These are phyloP conservation scores for Cystofilobasidium ferigula DNA, from an alignment of 768 basidiomycete species.

Conservation along the genomic window DNA sequence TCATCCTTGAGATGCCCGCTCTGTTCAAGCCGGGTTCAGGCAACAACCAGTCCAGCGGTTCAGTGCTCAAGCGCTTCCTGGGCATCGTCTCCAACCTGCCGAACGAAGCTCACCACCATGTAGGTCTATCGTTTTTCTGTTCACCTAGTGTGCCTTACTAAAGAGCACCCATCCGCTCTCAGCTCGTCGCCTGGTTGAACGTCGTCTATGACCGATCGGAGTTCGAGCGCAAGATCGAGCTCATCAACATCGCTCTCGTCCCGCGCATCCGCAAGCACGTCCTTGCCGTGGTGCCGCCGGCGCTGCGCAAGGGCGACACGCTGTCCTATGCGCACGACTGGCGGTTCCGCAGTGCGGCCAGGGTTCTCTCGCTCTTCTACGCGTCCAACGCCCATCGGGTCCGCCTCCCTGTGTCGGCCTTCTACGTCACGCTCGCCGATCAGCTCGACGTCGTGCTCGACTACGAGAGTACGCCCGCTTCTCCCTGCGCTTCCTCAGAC, in stretches of 20 bases:
- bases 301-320: not conserved
- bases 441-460: constrained; percentile 17
- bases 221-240: constrained; percentile 18
- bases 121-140: not conserved
- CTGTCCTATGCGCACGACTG: constrained; percentile 21
- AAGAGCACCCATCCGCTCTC: not conserved
- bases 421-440: constrained; percentile 22
- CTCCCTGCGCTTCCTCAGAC: not conserved
- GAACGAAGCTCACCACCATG: constrained; percentile 23
- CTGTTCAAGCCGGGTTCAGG: constrained; percentile 13
- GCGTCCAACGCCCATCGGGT: constrained; percentile 14
- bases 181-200: constrained; percentile 22
- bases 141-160: not conserved
- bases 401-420: constrained; percentile 4
- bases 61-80: constrained; percentile 22
- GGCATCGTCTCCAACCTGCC: constrained; percentile 23
- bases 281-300: not conserved
- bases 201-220: constrained; percentile 4
- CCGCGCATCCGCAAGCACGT: constrained; percentile 25
- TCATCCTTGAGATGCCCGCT: constrained; percentile 12
- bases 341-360: constrained; percentile 22
- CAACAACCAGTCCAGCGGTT: constrained; percentile 5
- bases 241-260: constrained; percentile 18
- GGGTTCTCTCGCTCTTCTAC: constrained; percentile 23
- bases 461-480: constrained; percentile 25